These are phyloP conservation scores for Boletus rubescentipes DNA, from an alignment of 768 basidiomycete species.

Conservation along the genomic window DNA sequence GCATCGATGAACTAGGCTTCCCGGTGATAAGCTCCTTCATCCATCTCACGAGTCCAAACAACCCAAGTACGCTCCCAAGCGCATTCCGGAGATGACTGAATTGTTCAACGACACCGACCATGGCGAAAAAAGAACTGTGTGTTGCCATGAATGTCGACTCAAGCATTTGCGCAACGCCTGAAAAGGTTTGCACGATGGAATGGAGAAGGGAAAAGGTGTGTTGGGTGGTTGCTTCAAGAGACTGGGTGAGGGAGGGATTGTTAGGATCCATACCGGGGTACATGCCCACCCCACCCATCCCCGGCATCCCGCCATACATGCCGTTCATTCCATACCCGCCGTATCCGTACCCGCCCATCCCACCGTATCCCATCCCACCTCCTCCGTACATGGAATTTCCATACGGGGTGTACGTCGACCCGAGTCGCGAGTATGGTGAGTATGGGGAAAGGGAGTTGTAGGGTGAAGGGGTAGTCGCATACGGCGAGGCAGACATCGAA, in stretches of 20 bases:
- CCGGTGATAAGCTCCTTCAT: conserved; percentile 63
- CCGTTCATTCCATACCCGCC: conserved; percentile 53
- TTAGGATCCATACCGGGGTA: conserved; percentile 46
- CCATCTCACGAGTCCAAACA: conserved; percentile 91
- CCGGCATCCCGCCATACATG: conserved; percentile 39
- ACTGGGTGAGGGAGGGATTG: conserved; percentile 73
- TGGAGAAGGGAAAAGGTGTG: conserved; percentile 93
- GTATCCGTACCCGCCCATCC: conserved; percentile 44
- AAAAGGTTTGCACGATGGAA: conserved; percentile 92
- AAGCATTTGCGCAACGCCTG: conserved; percentile 94
- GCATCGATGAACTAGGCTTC: conserved; percentile 44
- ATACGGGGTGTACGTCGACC: conserved; percentile 38
- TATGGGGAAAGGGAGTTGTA: conserved; percentile 50
- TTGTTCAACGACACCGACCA: conserved; percentile 96
- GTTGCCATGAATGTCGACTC: conserved; percentile 98
- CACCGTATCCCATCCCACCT: conserved; percentile 38
- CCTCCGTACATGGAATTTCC: conserved; percentile 34
- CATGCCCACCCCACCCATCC: conserved; percentile 42
- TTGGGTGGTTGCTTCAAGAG: conserved; percentile 85
- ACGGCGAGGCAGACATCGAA: conserved; percentile 35
- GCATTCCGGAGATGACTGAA: conserved; percentile 89
- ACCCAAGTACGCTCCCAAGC: conserved; percentile 87
- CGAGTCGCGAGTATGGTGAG: conserved; percentile 40
- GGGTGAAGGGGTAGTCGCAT: conserved; percentile 39
- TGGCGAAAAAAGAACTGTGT: conserved; percentile 92